These are phyloP conservation scores for Podospora australis DNA, from an alignment of 495 filamentous ascomycete species.

Conservation along the genomic window DNA sequence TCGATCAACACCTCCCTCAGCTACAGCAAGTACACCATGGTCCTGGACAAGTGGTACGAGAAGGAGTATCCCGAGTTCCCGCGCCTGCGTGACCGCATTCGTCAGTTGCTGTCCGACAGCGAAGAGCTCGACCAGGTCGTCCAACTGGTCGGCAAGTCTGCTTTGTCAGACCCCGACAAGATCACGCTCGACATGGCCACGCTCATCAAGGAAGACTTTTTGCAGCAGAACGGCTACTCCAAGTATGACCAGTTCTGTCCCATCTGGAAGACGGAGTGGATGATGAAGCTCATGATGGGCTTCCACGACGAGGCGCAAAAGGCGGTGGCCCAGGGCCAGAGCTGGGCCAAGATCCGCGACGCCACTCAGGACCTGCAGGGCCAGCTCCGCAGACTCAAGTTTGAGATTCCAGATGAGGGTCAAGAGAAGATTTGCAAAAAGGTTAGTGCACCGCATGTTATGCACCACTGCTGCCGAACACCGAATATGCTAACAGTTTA, in stretches of 20 bases:
- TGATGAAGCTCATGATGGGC: constrained; percentile 99
- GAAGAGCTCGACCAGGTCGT: constrained; percentile 98
- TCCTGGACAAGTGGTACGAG: constrained; percentile 88
- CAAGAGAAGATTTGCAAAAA: constrained; percentile 70
- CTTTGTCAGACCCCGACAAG: constrained; percentile 94
- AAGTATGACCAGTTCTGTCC: constrained; percentile 99
- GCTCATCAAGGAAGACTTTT: constrained; percentile 95
- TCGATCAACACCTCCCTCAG: constrained; percentile 94
- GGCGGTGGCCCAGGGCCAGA: constrained; percentile 80
- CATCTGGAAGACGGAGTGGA: constrained; percentile 98
- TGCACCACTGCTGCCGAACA: background rate
- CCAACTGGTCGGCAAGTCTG: constrained; percentile 95
- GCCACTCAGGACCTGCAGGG: constrained; percentile 79
- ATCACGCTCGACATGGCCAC: constrained; percentile 92
- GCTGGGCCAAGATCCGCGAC: constrained; percentile 87
- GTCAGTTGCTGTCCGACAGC: constrained; percentile 84
- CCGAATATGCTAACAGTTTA: background rate
- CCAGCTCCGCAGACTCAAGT: constrained; percentile 85
- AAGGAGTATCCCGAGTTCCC: constrained; percentile 93
- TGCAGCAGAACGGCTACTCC: constrained; percentile 98
- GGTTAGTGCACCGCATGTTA: constrained; percentile 40
- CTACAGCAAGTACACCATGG: constrained; percentile 91
- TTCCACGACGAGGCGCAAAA: constrained; percentile 98
- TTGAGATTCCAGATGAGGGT: constrained; percentile 79
- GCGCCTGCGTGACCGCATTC: constrained; percentile 81